Conservation (phyloP, 1,284 basidiomycete species). For the Sphagnurus paluster region DNA sequence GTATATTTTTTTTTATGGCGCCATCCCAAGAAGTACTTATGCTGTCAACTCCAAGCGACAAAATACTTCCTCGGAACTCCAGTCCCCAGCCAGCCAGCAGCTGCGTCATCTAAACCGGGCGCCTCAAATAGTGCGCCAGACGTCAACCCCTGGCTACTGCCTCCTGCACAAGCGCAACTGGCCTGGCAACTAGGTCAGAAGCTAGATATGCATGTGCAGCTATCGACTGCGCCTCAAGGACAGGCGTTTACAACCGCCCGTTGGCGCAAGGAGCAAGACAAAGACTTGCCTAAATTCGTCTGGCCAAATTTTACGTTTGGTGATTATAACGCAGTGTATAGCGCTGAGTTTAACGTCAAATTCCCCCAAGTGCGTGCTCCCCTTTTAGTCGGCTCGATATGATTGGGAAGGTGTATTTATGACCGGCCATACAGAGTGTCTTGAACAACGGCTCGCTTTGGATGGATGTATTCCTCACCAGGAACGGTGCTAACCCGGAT, state of each 20-base stretch:
- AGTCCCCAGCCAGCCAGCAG: conserved; percentile 25
- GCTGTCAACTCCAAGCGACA: conserved; percentile 32
- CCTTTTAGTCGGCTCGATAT: not conserved
- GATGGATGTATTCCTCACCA: conserved; percentile 84
- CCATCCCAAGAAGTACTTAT: not conserved
- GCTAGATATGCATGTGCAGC: conserved; percentile 74
- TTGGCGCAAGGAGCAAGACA: conserved; percentile 48
- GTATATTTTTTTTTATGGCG: conserved; percentile 31
- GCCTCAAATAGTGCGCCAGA: conserved; percentile 26
- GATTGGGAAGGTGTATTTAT: not conserved
- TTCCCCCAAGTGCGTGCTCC: conserved; percentile 64
- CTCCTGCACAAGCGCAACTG: conserved; percentile 51
- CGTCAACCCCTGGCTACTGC: conserved; percentile 46
- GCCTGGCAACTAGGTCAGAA: conserved; percentile 61
- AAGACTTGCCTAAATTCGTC: conserved; percentile 61
- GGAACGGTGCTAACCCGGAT: conserved; percentile 64
- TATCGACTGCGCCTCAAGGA: conserved; percentile 64
- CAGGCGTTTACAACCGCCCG: conserved; percentile 58
- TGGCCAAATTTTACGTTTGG: conserved; percentile 88
- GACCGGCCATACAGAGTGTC: conserved; percentile 53
- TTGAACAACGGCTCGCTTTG: conserved; percentile 80
- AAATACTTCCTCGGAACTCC: conserved; percentile 44
- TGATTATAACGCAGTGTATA: conserved; percentile 72
- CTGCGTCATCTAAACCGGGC: conserved; percentile 27
- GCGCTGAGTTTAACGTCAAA: conserved; percentile 65